Evolutionary conservation across 192 early-diverging fungal species (phyloP).

Genomic region (Spinellus fusiger): DNA sequence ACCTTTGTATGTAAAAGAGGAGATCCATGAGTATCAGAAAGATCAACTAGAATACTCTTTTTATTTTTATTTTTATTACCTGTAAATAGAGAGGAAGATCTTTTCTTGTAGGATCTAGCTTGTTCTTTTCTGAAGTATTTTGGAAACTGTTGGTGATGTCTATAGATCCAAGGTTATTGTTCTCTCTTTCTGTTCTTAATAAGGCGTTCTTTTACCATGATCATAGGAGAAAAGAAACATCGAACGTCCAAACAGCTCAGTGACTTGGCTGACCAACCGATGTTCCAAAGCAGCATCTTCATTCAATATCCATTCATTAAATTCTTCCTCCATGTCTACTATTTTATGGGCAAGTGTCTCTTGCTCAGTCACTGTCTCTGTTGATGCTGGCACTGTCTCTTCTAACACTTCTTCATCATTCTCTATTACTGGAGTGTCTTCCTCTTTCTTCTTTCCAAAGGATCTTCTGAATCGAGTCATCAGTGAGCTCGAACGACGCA

Average conservation of each 20-base stretch:
- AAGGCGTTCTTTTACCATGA: conserved; percentile 26
- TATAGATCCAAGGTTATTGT: conserved; percentile 3
- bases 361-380: not conserved
- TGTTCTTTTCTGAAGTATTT: conserved; percentile 27
- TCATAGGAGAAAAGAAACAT: conserved; percentile 46
- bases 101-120: conserved; percentile 7
- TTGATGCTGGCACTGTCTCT: not conserved
- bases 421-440: not conserved
- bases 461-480: conserved; percentile 10
- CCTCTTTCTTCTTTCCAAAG: not conserved
- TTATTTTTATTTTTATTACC: not conserved
- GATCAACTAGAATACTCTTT: not conserved
- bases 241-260: conserved; percentile 34
- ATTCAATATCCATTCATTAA: not conserved
- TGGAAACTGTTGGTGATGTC: conserved; percentile 40
- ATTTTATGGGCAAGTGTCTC: too few species aligned
- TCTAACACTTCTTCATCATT: conserved; percentile 1
- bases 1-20: conserved; percentile 15
- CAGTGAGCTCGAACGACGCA: conserved; percentile 18
- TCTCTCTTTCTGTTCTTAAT: too few species aligned
- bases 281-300: conserved; percentile 36
- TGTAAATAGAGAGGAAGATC: not conserved
- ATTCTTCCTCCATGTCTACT: conserved; percentile 2
- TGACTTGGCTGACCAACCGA: conserved; percentile 41
- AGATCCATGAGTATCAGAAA: not conserved